Percentiles rank a stretch among this genome's conserved stretches.
Evolutionary conservation across 2,329 filamentous ascomycete genomes (phyloP).

Genomic region (Emmonsiellopsis sp.): DNA sequence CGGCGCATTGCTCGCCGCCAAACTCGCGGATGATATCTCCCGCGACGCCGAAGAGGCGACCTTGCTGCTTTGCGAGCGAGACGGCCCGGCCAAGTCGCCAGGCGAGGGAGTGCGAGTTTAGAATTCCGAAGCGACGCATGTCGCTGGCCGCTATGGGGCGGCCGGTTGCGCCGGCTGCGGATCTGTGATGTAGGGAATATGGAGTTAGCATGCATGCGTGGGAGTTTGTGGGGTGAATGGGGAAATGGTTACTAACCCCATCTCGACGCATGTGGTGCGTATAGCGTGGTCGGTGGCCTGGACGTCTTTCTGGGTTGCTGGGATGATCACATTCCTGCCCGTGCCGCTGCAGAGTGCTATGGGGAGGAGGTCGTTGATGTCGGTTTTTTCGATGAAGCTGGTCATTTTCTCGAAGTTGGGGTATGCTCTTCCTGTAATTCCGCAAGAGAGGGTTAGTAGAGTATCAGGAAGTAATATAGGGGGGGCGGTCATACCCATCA

Average conservation of each 20-base stretch:
- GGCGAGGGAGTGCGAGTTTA: constrained; percentile 33
- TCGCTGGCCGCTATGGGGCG: constrained; percentile 28
- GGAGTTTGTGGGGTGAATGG: not conserved
- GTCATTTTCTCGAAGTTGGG: constrained; percentile 20
- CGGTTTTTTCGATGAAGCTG: constrained; percentile 35
- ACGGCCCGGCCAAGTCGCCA: constrained; percentile 52
- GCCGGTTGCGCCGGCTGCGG: constrained; percentile 29
- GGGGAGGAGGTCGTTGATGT: constrained; percentile 24
- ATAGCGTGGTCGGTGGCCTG: constrained; percentile 26
- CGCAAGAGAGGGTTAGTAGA: not conserved
- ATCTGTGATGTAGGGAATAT: constrained; percentile 26
- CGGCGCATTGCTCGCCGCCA: constrained; percentile 44
- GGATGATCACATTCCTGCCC: constrained; percentile 10
- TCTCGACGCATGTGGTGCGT: constrained; percentile 33
- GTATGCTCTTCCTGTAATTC: constrained; percentile 6
- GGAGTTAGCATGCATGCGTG: constrained; percentile 3
- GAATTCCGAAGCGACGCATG: constrained; percentile 25
- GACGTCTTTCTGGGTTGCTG: constrained; percentile 1
- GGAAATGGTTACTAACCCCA: constrained; percentile 24
- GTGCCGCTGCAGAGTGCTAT: constrained; percentile 1
- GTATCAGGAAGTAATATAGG: constrained; percentile 17
- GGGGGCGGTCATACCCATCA: constrained; percentile 38
- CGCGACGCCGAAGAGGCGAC: constrained; percentile 44
- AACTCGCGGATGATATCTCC: constrained; percentile 50
- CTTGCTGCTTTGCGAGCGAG: constrained; percentile 38